Percentiles rank a stretch among this genome's conserved stretches.
phyloP scores from a whole-genome alignment of 2,329 filamentous ascomycete species.

The Curvularia verruculosa region DNA sequence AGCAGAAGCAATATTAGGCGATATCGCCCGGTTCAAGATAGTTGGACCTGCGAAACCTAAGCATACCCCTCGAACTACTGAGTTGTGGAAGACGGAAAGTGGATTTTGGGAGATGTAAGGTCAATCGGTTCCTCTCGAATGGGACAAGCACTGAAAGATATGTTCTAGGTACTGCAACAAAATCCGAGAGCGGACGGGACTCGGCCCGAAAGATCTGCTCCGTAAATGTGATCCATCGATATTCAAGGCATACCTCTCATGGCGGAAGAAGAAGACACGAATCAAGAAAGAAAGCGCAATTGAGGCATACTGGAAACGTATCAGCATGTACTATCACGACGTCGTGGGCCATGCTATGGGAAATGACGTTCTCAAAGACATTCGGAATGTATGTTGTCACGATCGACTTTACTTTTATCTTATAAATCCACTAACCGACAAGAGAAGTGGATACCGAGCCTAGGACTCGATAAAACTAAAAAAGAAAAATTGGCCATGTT shows the following conservation, averaged over 20 bases:
- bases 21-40: conserved; percentile 21
- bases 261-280: conserved; percentile 17
- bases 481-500: conserved; percentile 32
- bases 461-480: conserved; percentile 24
- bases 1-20: conserved; percentile 25
- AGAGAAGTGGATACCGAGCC: conserved; percentile 23
- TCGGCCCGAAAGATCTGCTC: conserved; percentile 18
- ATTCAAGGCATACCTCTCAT: conserved; percentile 28
- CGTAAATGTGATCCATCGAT: conserved; percentile 16
- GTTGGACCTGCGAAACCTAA: conserved; percentile 26
- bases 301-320: conserved; percentile 22
- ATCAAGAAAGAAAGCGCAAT: conserved; percentile 24
- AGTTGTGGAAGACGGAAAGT: conserved; percentile 26
- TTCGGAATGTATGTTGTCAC: conserved; percentile 26
- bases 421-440: conserved; percentile 18
- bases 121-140: background rate
- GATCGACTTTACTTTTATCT: conserved; percentile 6
- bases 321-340: conserved; percentile 20
- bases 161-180: conserved; percentile 20
- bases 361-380: conserved; percentile 18
- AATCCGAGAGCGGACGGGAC: conserved; percentile 16
- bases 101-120: conserved; percentile 22
- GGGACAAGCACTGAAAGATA: background rate
- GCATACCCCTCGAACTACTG: conserved; percentile 18
- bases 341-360: conserved; percentile 17